Base-by-base conservation (phyloP, 768 basidiomycete genomes). In the Termitomyces sp. region DNA sequence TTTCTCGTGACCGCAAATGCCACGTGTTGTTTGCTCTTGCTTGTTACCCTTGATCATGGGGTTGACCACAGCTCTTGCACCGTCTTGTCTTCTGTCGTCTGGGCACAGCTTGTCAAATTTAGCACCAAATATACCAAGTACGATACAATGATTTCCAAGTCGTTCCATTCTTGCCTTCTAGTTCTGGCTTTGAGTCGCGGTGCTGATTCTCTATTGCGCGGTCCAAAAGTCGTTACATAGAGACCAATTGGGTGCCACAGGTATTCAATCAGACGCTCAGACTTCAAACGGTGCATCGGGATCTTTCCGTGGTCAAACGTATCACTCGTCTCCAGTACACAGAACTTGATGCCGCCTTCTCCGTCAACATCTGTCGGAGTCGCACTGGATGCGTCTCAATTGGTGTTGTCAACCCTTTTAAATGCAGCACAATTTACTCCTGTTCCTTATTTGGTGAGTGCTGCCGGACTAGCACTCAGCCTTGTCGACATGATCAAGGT, bases 401-500 rank as follows among this genome's bases (percentile, higher is more conserved):
- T 54, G 6, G 41, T 54, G 2, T 22, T 61, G 0, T 44, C 50
- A 7, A 47, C 57, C 27, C 42, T 63, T 4, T 37, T 18, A 13
- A 57, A 56, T 12, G 62, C 54, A 3, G 57, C 48, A 22, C 47
- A 54, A 15, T 18, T 63, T 4, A 36, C 62, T 22, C 31, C 56
- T 8, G 22, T 58, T 24, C 62, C 57, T 3, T 56, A 49, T 39
- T 50, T 63, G 18, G 30, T 37, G 8, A 44, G 42, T 6, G 59
- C 62, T 15, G 59, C 62, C 22, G 22, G 6, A 24, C 8, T 48
- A 18, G 55, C 55, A 39, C 39, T 49, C 16, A 39, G 4, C 27
- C 24, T 57, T 31, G 6, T 49, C 12, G 4, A 57, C 16, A 39
- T 22, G 5, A 41, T 57, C 11, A 47, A 57, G 34, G 55, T 31